Base-by-base conservation (phyloP, 129 eudicot species). In the Ambrosia artemisiifolia region DNA sequence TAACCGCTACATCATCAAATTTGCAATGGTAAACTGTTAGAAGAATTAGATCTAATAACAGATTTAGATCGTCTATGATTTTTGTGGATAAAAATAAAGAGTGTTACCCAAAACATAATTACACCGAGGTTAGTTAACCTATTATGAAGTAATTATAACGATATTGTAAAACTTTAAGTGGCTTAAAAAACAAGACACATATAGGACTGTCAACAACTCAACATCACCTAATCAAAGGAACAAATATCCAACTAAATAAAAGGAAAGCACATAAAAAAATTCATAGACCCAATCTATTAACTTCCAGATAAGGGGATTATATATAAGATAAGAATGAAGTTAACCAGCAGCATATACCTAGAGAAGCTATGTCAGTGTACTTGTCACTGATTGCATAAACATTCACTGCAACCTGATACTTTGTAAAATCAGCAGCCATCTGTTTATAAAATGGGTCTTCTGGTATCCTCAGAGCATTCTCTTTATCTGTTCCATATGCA, bases 391-490 rank as follows among this genome's bases (percentile, higher is more conserved):
- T 88, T 35, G 99, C 99, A 80, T 94, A 94, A 19, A 94, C 81
- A 84, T 94, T 94, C n/a, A 88, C 89, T 7, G 93, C 88, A 74
- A 94, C 90, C 70, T 94, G 99, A 69, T 78, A 84, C 78, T 90
- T 94, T 18, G 99, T 87, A 61, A 90, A 88, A 86, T 94, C 99
- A 68, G 99, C 99, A 67, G 99, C 99, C 99, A 90, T 94, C 75
- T 90, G 99, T 72, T 94, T 94, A 73, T 90, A 94, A 63, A 94
- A 94, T 46, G 99, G 91, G 81, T 94, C 99, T 76, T 94, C 99
- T 32, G 99, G 96, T 75, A 90, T 75, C 79, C 97, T 89, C 57
- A 88, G 53, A 18, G 85, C 62, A 78, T 94, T 86, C 83, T 94
- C 99, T 63, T 90, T 94, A 78, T 94, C 99, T 11, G 97, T 88